Base-by-base conservation (phyloP, 148 eudicot species). In the Dysphania ambrosioides region DNA sequence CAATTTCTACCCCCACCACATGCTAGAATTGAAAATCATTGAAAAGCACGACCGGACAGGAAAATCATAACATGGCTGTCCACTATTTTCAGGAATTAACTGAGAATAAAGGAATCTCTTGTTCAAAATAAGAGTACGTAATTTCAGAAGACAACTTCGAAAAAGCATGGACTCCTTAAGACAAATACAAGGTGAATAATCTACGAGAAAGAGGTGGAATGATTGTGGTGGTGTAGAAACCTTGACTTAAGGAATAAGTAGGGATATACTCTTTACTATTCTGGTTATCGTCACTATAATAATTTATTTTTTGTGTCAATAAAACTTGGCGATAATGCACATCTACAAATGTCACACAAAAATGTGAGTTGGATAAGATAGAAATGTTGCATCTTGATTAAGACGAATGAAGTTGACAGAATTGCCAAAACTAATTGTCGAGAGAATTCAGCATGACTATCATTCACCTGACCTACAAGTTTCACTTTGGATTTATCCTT, bases 401-500 rank as follows among this genome's bases (percentile, higher is more conserved):
- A n/a, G 44, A n/a, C 16, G 19, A 21, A 8, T 10, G 2, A 6
- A 9, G 15, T 65, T 19, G 27, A 26, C 8, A 67, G 21, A 49
- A 35, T 19, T 27, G 64, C 31, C 36, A 71, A 62, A 36, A 51
- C 18, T 27, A 8, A 61, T 26, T 32, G 26, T 4, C 4, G 10
- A 42, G 31, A 13, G 40, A 49, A 26, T 61, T 34, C 34, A 34
- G 6, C 7, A 70, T 32, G 64, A 36, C 51, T n/a, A 51, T 23
- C 21, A 66, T 23, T n/a, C n/a, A n/a, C n/a, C n/a, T n/a, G n/a
- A n/a, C n/a, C n/a, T n/a, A n/a, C n/a, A n/a, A n/a, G n/a, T n/a
- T n/a, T 35, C 44, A 21, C 19, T 11, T 53, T 65, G 66, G 71
- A 55, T 53, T 78, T 65, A 40, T 72, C 49, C 1, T 56, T 24